Base-by-base conservation (phyloP, 2,329 filamentous ascomycete species). In the Sphaceloma murrayae region DNA sequence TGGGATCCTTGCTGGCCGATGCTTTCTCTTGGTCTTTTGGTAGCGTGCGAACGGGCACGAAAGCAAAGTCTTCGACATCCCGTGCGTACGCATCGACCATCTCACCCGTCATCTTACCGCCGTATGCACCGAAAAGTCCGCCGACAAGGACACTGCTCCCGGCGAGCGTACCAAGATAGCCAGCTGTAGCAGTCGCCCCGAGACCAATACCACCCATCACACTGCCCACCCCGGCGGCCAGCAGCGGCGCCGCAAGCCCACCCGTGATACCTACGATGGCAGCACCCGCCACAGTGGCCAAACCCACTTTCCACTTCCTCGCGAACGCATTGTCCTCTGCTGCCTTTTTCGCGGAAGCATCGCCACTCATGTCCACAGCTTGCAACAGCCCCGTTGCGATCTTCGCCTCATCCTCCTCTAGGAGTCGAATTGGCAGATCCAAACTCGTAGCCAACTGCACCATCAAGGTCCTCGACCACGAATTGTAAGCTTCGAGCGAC, bases 101-200 rank as follows among this genome's bases (percentile, higher is more conserved):
- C 59, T 87, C 81, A 43, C 80, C 78, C 0, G 83, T 84, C 72
- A 94, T 88, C 26, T 80, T 77, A 1, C 81, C 79, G 32, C 84
- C 84, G 58, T 93, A 94, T n/a, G 91, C 85, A 6, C 91, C 91
- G 56, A 96, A 95, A 29, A 96, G 67, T 27, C 82, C 78, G 11
- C 88, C 89, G 21, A 94, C 81, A 31, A 87, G 69, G 11, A 91
- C 74, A 4, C 80, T 77, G 49, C 82, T 91, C 27, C 88, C 80
- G 2, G 86, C 82, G 56, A 95, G 71, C 13, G 79, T 74, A 8
- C 88, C 89, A 1, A 96, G 67, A 43, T 94, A 77, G 1, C 78
- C 78, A 14, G 87, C 85, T 8, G 85, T 82, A 16, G 80, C 78
- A 2, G 79, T 80, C 1, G 79, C 73, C 13, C 81, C 80, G 1